Base-by-base conservation (phyloP, 192 early-diverging fungal genomes). In the Coemansia umbellata region DNA sequence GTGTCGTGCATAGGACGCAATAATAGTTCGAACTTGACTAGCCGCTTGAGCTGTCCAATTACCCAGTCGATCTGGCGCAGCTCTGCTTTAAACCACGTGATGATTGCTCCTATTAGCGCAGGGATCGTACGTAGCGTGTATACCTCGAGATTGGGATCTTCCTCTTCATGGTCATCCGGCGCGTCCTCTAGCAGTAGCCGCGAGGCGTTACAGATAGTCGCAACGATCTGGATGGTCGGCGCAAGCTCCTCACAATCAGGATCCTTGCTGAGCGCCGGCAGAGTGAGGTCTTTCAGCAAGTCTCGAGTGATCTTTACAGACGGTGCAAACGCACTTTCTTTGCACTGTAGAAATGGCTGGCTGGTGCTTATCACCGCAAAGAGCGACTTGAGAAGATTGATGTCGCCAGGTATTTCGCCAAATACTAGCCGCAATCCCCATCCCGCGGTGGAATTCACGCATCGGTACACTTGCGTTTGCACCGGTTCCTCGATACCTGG, bases 31-130 rank as follows among this genome's bases (percentile, higher is more conserved):
- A 36, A 19, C 7, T 21, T 14, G 9, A 50, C 60, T n/a, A 37
- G 32, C 8, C 51, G 59, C 15, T 43, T 53, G 2, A 74, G 43
- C 50, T 74, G 71, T 9, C 33, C 30, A 5, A 39, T 24, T 0
- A 56, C 60, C 70, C 70, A 74, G 39, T 74, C 58, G 1, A 66
- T 15, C 8, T 41, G 48, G 3, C 59, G 64, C 21, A 74, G 58
- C 50, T 74, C 70, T 3, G 32, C 8, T 26, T 37, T 53, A 31
- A 74, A 31, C 70, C 70, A 74, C 31, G 47, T 10, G 9, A 47
- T 37, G 31, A 63, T 23, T 1, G 35, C 18, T 0, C 44, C 17
- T 2, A 62, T 49, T 11, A 74, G 50, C 1, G 51, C 28, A 5
- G 70, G 63, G 9, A 74, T 30, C 5, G 55, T 63, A 4, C 70